Base-by-base conservation (phyloP, 106 monocot genomes). In the Chionographis japonica region DNA sequence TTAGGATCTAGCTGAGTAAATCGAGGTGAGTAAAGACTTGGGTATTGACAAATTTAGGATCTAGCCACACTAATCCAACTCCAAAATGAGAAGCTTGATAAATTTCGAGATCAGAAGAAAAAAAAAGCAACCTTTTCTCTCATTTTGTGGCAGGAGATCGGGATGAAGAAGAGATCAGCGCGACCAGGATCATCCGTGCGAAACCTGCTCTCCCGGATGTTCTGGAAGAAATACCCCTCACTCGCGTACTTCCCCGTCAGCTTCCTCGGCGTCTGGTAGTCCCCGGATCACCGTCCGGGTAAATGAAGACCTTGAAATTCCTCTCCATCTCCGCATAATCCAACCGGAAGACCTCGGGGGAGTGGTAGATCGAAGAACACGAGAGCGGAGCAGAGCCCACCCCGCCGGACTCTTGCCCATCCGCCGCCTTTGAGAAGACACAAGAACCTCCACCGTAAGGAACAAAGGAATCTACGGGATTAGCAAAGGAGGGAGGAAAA, bases 161-260 rank as follows among this genome's bases (percentile, higher is more conserved):
- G 95, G 15, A 95, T 80, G 75, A 95, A 95, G 82, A 95, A 95
- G 16, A 95, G 82, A 67, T 92, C 62, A 14, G 95, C 95, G 61
- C 72, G 40, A n/a, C 82, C 82, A 3, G 95, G 95, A 62, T 95
- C 84, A n/a, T 89, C 82, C 8, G 95, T 95, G 37, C 76, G 74
- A 66, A 95, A 92, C 39, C 64, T 19, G 68, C 92, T 84, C 78
- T 95, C 95, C 40, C 86, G 61, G 60, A 95, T 92, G 72, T 95
- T 95, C 80, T 95, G 91, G 67, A 95, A 92, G 80, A 95, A 95
- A 79, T 89, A 95, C 2, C 95, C 95, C 76, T 95, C 95, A 39
- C 95, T 95, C 4, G 91, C 70, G 74, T 95, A 95, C 89, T 95
- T 95, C 16, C 95, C 95, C 12, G 95, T 95, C 52, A 95, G 68